phyloP scores from a whole-genome alignment of 140 eudicot species.

The Ambrosia hybrid region DNA sequence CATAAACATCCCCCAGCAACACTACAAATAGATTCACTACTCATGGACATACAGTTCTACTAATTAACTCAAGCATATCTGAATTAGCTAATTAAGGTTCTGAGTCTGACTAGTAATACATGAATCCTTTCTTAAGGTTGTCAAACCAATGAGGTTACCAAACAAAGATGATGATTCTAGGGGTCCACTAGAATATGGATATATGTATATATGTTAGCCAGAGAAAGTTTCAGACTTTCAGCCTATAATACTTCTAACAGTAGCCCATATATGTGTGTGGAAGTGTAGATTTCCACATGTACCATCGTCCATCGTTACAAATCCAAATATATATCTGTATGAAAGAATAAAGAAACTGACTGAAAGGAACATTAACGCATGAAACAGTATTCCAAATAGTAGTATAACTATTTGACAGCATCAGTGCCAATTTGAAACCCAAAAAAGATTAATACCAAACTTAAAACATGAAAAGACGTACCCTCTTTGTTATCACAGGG shows the following conservation, averaged over 20 bases:
- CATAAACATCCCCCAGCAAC: too few relatives aligned
- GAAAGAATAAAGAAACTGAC: not conserved
- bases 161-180: too few relatives aligned
- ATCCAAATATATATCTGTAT: not conserved
- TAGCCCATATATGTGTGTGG: not conserved
- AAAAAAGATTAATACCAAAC: not conserved
- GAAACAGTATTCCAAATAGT: not conserved
- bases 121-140: too few relatives aligned
- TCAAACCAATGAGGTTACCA: too few relatives aligned
- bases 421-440: not conserved
- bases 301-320: conserved; percentile 1
- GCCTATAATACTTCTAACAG: not conserved
- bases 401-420: not conserved
- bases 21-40: too few relatives aligned
- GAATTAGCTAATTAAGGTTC: too few relatives aligned
- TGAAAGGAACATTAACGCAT: not conserved
- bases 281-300: not conserved
- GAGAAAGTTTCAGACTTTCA: not conserved
- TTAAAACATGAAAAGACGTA: conserved; percentile 20
- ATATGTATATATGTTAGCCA: not conserved
- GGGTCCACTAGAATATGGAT: too few relatives aligned
- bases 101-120: too few relatives aligned
- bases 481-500: conserved; percentile 87
- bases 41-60: too few relatives aligned
- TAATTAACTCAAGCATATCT: too few relatives aligned